Base-by-base conservation (phyloP, 345 rosid species). In the Toxicodendron radicans region DNA sequence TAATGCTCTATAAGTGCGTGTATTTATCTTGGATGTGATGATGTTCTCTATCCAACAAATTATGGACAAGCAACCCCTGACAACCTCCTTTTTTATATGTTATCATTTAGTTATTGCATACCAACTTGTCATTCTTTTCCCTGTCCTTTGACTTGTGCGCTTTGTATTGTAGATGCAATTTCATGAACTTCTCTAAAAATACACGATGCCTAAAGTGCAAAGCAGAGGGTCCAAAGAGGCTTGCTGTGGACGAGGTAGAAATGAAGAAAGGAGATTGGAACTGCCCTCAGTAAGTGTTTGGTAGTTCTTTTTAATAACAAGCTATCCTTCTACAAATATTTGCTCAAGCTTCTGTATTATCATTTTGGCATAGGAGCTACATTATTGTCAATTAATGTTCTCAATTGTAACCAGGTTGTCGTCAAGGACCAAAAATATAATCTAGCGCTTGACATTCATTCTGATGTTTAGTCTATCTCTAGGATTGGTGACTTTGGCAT, bases 261-360 rank as follows among this genome's bases (percentile, higher is more conserved):
- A 90, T 83, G 95, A 92, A 89, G 87, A 84, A 82, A 71, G 95
- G 93, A 72, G 97, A 92, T 84, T 92, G 97, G 97, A 83, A 80
- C 73, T 92, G 97, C 80, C 43, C 84, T 13, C 78, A 83, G 97
- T 93, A 77, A 75, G 92, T 79, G 17, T 33, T 20, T 16, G 0
- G 43, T 38, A 38, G 43, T 38, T 38, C 1, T 38, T 38, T 38
- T 8, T 6, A 38, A 38, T 38, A 20, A 23, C 21, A 43, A 60
- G 23, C 49, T 23, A 32, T 23, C 3, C 41, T 21, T 27, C 14
- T 33, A 23, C 51, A 18, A 58, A 46, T 32, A 45, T 27, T 21
- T 71, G 53, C 23, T 30, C 12, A 54, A 56, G 33, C 23, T 38
- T 38, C n/a, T 33, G 41, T 58, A 54, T 38, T 20, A 67, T 48